phyloP scores from a whole-genome alignment of 495 filamentous ascomycete species.

The Aeminium ludgeri region DNA sequence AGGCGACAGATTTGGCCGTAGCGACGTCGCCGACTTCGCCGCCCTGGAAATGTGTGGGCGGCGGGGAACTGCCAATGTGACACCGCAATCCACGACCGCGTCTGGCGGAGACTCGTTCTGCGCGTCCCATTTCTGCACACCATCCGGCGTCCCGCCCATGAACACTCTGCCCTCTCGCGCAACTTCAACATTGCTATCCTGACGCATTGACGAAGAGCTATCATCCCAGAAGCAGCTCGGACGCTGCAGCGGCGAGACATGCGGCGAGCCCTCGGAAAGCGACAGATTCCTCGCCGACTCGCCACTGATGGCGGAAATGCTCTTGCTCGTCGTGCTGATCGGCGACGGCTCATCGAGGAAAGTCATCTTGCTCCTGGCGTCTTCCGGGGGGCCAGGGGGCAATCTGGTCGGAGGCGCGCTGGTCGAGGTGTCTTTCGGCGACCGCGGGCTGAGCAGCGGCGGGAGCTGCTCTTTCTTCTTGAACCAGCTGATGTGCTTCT shows the following conservation, averaged over 20 bases:
- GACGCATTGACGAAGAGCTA: slow-evolving; percentile 2
- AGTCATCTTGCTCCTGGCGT: slow-evolving; percentile 8
- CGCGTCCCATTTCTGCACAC: too few relatives aligned
- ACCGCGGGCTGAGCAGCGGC: neutral
- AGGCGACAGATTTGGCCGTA: too few relatives aligned
- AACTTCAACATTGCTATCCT: slow-evolving; percentile 7
- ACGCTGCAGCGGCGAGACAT: neutral
- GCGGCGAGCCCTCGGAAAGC: neutral
- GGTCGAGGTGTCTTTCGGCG: neutral
- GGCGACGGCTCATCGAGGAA: slow-evolving; percentile 22
- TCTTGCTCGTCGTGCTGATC: slow-evolving; percentile 22
- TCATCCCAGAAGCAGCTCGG: slow-evolving; percentile 1
- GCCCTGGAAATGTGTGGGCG: neutral
- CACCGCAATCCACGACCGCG: too few relatives aligned
- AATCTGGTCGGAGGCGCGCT: slow-evolving; percentile 2
- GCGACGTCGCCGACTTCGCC: too few relatives aligned
- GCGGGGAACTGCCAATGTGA: neutral
- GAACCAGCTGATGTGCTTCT: slow-evolving; percentile 13
- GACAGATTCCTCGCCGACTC: neutral
- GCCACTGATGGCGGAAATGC: slow-evolving; percentile 15
- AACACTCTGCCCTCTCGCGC: neutral
- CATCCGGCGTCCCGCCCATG: too few relatives aligned
- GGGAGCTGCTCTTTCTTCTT: neutral
- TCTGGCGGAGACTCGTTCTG: too few relatives aligned
- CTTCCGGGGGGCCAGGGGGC: slow-evolving; percentile 6